Percentiles rank a stretch among this genome's conserved stretches.
phyloP scores from a whole-genome alignment of 2,329 filamentous ascomycete genomes.

The Paraconiothyrium brasiliense region DNA sequence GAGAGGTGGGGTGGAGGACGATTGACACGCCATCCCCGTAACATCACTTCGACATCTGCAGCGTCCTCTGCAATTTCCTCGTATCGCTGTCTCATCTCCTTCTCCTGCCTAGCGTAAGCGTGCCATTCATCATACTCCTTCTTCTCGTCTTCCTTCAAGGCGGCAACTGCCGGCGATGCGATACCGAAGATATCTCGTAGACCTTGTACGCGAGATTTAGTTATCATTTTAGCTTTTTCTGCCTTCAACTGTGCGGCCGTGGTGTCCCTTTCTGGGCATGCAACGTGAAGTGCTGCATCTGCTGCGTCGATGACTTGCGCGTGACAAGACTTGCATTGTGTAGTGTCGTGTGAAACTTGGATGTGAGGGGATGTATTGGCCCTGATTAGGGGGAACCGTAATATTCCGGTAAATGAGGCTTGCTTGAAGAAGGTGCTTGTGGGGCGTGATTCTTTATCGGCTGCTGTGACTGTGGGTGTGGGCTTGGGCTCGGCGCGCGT shows the following conservation, averaged over 20 bases:
- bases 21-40: slow-evolving; percentile 4
- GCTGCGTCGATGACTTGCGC: neutral
- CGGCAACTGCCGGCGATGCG: neutral
- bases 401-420: neutral
- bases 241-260: neutral
- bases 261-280: neutral
- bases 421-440: neutral
- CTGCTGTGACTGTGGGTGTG: neutral
- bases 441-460: neutral
- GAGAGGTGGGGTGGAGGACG: neutral
- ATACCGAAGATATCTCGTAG: neutral
- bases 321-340: too few relatives aligned
- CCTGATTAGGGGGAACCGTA: neutral
- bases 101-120: neutral
- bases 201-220: neutral
- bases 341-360: neutral
- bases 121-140: neutral
- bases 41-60: slow-evolving; percentile 6
- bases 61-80: neutral
- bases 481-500: neutral
- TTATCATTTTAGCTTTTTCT: neutral
- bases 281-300: neutral
- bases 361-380: neutral
- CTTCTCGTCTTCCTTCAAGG: neutral
- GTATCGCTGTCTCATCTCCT: neutral